These are phyloP conservation scores for Cercospora janseana DNA, from an alignment of 2,329 filamentous ascomycete species.

Conservation along the genomic window DNA sequence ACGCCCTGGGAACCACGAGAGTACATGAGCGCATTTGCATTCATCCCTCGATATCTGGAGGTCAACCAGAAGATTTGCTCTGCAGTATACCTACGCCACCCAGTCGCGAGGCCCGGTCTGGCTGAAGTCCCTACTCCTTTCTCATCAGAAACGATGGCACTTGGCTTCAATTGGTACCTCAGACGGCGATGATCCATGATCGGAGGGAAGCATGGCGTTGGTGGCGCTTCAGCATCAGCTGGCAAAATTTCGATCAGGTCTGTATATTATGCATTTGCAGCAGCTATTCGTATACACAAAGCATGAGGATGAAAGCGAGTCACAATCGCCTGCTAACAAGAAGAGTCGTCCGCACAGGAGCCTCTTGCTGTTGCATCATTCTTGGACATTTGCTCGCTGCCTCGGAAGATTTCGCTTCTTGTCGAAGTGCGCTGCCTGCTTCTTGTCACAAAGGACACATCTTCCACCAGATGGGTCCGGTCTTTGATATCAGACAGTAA, in stretches of 20 bases:
- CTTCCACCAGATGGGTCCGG: too few relatives aligned
- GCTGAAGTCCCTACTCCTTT: conserved; percentile 80
- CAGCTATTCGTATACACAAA: not conserved
- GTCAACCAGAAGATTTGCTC: conserved; percentile 97
- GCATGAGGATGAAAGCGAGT: too few relatives aligned
- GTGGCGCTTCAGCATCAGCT: conserved; percentile 2
- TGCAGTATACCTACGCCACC: conserved; percentile 91
- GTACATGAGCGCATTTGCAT: conserved; percentile 89
- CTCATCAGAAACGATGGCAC: conserved; percentile 64
- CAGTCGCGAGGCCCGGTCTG: conserved; percentile 76
- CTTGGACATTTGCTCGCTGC: too few relatives aligned
- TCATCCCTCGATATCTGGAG: conserved; percentile 92
- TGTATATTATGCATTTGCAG: conserved; percentile 10
- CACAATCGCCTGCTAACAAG: too few relatives aligned
- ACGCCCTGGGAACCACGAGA: conserved; percentile 87
- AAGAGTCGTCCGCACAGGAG: too few relatives aligned
- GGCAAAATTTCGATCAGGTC: not conserved
- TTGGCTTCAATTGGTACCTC: conserved; percentile 94
- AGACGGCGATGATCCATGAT: conserved; percentile 62
- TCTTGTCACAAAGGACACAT: too few relatives aligned
- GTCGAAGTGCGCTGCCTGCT: too few relatives aligned
- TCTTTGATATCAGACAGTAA: too few relatives aligned
- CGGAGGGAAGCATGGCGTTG: conserved; percentile 3
- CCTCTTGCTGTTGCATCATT: too few relatives aligned
- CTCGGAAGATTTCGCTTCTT: too few relatives aligned